A percentile compares a stretch with the other conserved stretches of the same genome.
phyloP scores from a whole-genome alignment of 108 stramenopile genomes.

The Pseudonitzschia multiseries region DNA sequence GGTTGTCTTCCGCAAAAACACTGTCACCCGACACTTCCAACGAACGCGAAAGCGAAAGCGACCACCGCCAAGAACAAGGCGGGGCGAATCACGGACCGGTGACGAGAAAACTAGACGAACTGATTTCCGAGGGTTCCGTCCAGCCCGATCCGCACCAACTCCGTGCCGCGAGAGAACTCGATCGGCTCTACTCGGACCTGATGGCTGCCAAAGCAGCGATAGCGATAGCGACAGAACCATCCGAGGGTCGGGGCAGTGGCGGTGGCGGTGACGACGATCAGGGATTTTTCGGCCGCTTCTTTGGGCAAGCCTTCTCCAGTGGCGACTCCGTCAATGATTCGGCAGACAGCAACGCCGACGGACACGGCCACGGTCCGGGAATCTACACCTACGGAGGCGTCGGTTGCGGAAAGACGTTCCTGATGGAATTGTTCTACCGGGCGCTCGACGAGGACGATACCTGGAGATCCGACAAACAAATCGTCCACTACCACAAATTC shows the following conservation, averaged over 20 bases:
- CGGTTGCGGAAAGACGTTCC: slow-evolving; percentile 96
- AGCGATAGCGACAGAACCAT: neutral
- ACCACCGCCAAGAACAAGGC: neutral
- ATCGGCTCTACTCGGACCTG: slow-evolving; percentile 60
- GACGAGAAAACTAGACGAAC: slow-evolving; percentile 17
- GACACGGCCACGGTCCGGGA: slow-evolving; percentile 41
- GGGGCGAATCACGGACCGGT: slow-evolving; percentile 1
- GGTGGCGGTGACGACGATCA: too few species aligned
- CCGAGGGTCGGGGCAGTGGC: neutral
- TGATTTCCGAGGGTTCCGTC: slow-evolving; percentile 44
- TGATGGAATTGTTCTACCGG: slow-evolving; percentile 94
- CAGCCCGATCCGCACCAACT: slow-evolving; percentile 67
- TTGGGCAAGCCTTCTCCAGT: slow-evolving; percentile 25
- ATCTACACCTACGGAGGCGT: slow-evolving; percentile 92
- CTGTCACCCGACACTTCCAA: neutral
- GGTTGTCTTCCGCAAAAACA: neutral
- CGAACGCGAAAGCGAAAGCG: neutral
- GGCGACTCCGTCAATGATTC: neutral
- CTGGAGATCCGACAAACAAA: slow-evolving; percentile 65
- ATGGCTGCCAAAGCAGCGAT: slow-evolving; percentile 19
- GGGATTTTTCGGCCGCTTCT: slow-evolving; percentile 24
- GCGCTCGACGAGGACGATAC: slow-evolving; percentile 33
- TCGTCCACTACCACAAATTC: slow-evolving; percentile 98
- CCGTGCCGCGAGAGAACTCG: slow-evolving; percentile 55
- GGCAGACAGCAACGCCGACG: neutral